Evolutionary conservation across 768 basidiomycete genomes (phyloP).

Genomic region (Naganishia kalamii): DNA sequence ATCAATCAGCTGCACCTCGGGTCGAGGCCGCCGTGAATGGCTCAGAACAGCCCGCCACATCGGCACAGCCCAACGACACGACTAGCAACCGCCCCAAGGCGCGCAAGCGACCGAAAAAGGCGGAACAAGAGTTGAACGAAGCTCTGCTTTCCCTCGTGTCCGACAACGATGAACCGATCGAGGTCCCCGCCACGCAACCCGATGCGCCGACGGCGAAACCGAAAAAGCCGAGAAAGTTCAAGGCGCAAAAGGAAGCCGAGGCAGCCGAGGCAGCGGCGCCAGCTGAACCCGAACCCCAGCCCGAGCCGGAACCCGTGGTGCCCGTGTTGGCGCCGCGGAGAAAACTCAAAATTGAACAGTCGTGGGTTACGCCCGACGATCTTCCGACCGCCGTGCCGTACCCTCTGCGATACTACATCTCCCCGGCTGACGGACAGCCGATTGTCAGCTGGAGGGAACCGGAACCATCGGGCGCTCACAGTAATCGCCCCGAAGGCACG

Average conservation of each 20-base stretch:
- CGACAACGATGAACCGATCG: neutral
- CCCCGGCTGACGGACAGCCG: neutral
- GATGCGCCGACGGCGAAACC: neutral
- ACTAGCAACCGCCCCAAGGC: neutral
- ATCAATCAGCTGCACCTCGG: no score
- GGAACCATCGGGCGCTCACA: neutral
- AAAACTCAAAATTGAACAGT: constrained; percentile 14
- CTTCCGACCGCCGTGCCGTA: neutral
- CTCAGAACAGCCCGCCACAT: no score
- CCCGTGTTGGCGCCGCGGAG: neutral
- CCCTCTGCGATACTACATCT: neutral
- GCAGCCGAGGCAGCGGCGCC: neutral
- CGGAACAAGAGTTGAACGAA: constrained; percentile 8
- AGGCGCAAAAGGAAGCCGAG: neutral
- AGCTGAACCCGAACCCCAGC: neutral
- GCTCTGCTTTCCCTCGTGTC: neutral
- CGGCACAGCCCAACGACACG: neutral
- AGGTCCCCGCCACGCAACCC: neutral
- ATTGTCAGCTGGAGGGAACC: constrained; percentile 9
- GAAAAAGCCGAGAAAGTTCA: neutral
- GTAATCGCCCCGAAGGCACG: neutral
- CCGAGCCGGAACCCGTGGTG: neutral
- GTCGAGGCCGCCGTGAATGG: no score
- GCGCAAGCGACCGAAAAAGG: constrained; percentile 10
- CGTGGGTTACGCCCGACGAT: neutral